Evolutionary conservation across 2,329 filamentous ascomycete species (phyloP), one percentile per base, ranked within the genome.

Genomic region (Kalaharituber pfeilii): DNA sequence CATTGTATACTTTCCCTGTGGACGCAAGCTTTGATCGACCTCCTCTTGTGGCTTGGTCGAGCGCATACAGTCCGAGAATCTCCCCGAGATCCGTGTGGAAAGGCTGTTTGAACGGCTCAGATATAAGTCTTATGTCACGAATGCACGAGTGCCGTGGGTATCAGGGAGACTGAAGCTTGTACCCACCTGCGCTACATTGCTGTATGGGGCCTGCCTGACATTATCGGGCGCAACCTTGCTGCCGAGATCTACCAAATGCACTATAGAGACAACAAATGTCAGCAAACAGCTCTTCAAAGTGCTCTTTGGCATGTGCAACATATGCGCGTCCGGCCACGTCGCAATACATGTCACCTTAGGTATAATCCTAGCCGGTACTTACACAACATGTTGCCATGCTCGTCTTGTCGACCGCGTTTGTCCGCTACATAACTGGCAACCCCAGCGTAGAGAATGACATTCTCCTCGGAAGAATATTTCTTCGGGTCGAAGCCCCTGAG

Each of bases 31-130:
- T 77, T 64, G 80, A 84, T 61, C 75, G 73, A 33, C 82, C 81
- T 27, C 81, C 82, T 1, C 70, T 64, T 1, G 72, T 71, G 5
- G 81, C 79, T 18, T 75, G 75, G 62, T 72, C 75, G 47, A 80
- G 71, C 1, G 78, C 81, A 22, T 82, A 69, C 72, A 82, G 77
- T 59, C 77, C 76, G 36, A 84, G 71, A 22, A 84, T 69, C 62
- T 85, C 81, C 28, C 80, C 79, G 1, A 75, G 72, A 66, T 85
- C 81, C 42, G 78, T 84, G 68, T 85, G 82, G 66, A 85, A 85
- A 8, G 75, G 75, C 78, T 80, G 30, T 26, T 22, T 49, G 13
- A 22, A 49, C 15, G n/a, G n/a, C 20, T 8, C 33, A 3, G 33
- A 3, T 39, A 18, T 55, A 24, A 57, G 50, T 8, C 20, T 39